Evolutionary conservation across 106 monocot species (phyloP).

Genomic region (Dioscorea dumetorum): DNA sequence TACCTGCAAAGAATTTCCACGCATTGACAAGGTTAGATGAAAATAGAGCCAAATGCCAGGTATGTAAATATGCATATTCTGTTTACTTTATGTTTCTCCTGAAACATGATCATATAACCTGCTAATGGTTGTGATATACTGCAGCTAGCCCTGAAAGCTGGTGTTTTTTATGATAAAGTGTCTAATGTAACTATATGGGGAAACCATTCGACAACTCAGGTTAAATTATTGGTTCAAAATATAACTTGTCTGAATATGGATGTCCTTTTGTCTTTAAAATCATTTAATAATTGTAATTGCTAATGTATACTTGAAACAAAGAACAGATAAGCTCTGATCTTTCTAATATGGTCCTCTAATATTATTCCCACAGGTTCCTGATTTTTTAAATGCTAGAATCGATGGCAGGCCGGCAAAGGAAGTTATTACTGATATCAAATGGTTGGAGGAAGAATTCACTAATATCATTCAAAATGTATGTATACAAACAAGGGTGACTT

Average conservation of each 20-base stretch:
- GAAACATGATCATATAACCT: not conserved
- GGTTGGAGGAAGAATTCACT: conserved; percentile 91
- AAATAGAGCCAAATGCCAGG: conserved; percentile 98
- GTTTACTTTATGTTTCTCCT: not conserved
- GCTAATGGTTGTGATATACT: not conserved
- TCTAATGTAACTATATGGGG: conserved; percentile 99
- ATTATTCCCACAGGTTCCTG: conserved; percentile 66
- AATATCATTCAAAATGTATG: conserved; percentile 78
- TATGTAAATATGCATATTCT: conserved; percentile 10
- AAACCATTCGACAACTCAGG: conserved; percentile 99
- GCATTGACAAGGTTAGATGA: conserved; percentile 97
- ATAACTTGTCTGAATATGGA: not conserved
- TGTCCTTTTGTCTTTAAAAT: not conserved
- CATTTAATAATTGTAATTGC: not conserved
- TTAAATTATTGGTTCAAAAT: conserved; percentile 11
- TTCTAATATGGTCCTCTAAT: not conserved
- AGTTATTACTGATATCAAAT: conserved; percentile 81
- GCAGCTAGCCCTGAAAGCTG: conserved; percentile 87
- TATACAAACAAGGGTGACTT: not conserved
- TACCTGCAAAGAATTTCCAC: conserved; percentile 95
- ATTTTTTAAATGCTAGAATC: conserved; percentile 95
- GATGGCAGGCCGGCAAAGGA: conserved; percentile 81
- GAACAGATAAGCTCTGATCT: not conserved
- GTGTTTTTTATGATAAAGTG: conserved; percentile 98
- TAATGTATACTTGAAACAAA: too few species aligned